Evolutionary conservation across 306 rosid species (phyloP).

Genomic region (Vicia sativa): DNA sequence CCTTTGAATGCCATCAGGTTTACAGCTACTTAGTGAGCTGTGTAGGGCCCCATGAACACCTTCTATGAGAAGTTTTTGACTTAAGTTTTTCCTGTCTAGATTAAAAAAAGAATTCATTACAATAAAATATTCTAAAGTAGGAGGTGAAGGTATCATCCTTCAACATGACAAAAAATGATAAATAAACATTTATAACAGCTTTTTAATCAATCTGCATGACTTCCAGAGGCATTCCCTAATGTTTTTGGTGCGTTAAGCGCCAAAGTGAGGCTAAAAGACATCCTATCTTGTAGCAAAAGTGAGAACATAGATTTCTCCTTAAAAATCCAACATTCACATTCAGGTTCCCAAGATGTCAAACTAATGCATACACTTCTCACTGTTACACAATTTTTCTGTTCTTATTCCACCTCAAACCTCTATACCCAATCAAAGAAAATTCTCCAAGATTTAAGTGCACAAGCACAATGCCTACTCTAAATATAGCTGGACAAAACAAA

Average conservation of each 20-base stretch:
- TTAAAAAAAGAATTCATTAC: conserved; percentile 16
- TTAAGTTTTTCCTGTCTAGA: not conserved
- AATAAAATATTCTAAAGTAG: conserved; percentile 18
- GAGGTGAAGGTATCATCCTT: not conserved
- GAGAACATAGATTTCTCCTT: not conserved
- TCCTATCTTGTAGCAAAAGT: conserved; percentile 10
- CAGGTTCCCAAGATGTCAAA: conserved; percentile 14
- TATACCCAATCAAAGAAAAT: conserved; percentile 7
- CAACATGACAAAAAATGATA: not conserved
- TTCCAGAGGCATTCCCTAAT: not conserved
- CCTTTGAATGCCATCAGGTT: conserved; percentile 17
- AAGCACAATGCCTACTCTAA: not conserved
- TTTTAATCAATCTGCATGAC: conserved; percentile 13
- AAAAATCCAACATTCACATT: conserved; percentile 9
- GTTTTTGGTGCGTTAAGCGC: not conserved
- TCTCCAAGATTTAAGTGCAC: conserved; percentile 15
- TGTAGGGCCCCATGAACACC: conserved; percentile 24
- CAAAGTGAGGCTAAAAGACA: not conserved
- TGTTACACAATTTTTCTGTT: conserved; percentile 1
- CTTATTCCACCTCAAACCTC: conserved; percentile 21
- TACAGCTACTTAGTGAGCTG: conserved; percentile 16
- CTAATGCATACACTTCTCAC: conserved; percentile 15
- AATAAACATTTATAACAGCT: not conserved
- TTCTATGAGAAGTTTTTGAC: conserved; percentile 18
- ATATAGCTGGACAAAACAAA: conserved; percentile 14